A percentile compares a stretch with the other conserved stretches of the same genome.
Conservation (phyloP, 2,329 filamentous ascomycete species). For the Acarospora socialis region DNA sequence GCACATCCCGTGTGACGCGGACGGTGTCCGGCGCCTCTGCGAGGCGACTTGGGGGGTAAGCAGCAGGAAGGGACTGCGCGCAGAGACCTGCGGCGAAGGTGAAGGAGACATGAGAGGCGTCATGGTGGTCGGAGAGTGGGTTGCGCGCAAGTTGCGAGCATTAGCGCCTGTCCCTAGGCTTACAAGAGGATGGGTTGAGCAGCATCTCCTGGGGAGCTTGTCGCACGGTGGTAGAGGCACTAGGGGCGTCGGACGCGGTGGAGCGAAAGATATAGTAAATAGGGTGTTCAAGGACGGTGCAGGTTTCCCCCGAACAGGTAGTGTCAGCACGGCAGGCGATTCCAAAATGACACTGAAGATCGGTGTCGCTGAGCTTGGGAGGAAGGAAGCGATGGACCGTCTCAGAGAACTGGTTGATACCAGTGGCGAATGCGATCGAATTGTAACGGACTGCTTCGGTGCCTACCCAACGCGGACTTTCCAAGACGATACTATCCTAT, state of each 20-base stretch:
- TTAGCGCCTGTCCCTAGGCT: conserved; percentile 28
- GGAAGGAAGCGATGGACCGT: conserved; percentile 43
- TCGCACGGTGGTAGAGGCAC: conserved; percentile 38
- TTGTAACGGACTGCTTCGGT: conserved; percentile 60
- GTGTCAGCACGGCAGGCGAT: conserved; percentile 23
- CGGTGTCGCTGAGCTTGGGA: conserved; percentile 45
- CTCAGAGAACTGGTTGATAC: conserved; percentile 49
- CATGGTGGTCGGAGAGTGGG: conserved; percentile 51
- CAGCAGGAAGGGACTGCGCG: conserved; percentile 38
- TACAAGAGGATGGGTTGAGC: conserved; percentile 46
- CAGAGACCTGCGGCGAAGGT: conserved; percentile 29
- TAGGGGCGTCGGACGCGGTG: conserved; percentile 47
- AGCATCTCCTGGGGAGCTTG: conserved; percentile 39
- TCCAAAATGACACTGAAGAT: conserved; percentile 22
- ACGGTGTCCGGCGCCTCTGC: conserved; percentile 63
- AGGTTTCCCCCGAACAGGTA: conserved; percentile 42
- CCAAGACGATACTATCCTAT: conserved; percentile 83
- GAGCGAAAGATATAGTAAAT: conserved; percentile 50
- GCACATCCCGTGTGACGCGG: conserved; percentile 73
- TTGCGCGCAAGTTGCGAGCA: conserved; percentile 43
- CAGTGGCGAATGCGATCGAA: conserved; percentile 47
- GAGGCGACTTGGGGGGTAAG: conserved; percentile 52
- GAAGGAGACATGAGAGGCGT: conserved; percentile 48
- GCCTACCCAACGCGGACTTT: conserved; percentile 77
- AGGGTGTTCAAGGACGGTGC: conserved; percentile 51